Evolutionary conservation across 192 early-diverging fungal species (phyloP).

Genomic region (Backusella australiensis): DNA sequence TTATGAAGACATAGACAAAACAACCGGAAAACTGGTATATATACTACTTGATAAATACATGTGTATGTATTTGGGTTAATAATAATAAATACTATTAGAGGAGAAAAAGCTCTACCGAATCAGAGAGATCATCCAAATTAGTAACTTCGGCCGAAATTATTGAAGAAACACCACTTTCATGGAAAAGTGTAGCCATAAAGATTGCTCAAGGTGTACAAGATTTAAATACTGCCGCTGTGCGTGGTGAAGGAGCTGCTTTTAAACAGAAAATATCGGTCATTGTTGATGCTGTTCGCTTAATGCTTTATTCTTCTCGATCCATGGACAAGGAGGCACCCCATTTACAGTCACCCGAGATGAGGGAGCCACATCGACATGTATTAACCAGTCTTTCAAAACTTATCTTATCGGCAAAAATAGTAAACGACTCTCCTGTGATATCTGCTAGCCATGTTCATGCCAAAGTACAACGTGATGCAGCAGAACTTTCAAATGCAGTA

Average conservation of each 20-base stretch:
- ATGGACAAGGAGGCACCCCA: slow-evolving; percentile 68
- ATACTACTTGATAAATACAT: neutral
- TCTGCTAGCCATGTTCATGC: slow-evolving; percentile 40
- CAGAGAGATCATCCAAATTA: neutral
- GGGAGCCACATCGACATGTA: slow-evolving; percentile 72
- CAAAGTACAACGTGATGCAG: slow-evolving; percentile 76
- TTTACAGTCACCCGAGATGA: slow-evolving; percentile 65
- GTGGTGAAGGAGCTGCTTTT: slow-evolving; percentile 9
- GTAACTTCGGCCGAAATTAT: neutral
- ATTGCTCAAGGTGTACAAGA: slow-evolving; percentile 24
- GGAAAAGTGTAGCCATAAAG: slow-evolving; percentile 18
- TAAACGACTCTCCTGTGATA: slow-evolving; percentile 52
- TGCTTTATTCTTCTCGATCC: slow-evolving; percentile 81
- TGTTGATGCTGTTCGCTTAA: slow-evolving; percentile 78
- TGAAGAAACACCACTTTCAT: slow-evolving; percentile 11
- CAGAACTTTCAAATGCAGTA: slow-evolving; percentile 75
- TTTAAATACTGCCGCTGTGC: slow-evolving; percentile 12
- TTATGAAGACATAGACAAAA: slow-evolving; percentile 45
- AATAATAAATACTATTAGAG: neutral
- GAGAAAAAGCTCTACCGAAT: neutral
- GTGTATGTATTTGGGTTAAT: neutral
- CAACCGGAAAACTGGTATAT: slow-evolving; percentile 42
- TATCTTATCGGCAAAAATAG: slow-evolving; percentile 83
- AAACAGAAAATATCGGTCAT: slow-evolving; percentile 36
- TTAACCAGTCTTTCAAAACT: slow-evolving; percentile 83